Conservation (phyloP, 2,329 filamentous ascomycete genomes). For the Paecilomyces sp. region DNA sequence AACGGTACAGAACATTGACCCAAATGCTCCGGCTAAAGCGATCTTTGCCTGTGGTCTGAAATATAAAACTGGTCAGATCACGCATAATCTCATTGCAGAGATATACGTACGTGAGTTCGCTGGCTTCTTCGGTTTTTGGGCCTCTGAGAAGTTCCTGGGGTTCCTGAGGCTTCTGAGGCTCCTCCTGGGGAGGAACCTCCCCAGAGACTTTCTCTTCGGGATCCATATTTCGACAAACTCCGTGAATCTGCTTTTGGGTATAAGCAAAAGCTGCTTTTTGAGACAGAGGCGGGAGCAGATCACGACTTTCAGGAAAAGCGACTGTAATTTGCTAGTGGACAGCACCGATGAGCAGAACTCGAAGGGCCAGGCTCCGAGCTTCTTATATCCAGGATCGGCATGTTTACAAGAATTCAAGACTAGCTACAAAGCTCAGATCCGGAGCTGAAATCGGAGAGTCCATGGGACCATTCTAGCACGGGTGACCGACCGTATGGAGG, state of each 20-base stretch:
- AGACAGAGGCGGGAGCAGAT: not conserved
- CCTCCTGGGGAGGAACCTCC: not conserved
- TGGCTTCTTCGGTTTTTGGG: not conserved
- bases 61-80: not conserved
- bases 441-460: not conserved
- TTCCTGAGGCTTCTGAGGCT: not conserved
- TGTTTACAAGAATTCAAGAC: not conserved
- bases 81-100: not conserved
- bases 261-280: not conserved
- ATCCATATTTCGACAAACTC: not conserved
- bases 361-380: not conserved
- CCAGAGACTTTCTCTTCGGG: not conserved
- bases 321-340: not conserved
- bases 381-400: not conserved
- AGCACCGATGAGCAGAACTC: not conserved
- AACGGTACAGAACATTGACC: slow-evolving; percentile 27
- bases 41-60: slow-evolving; percentile 19
- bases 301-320: too few species aligned
- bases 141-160: not conserved
- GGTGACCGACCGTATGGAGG: not conserved
- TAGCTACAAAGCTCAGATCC: not conserved
- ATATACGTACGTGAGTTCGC: slow-evolving; percentile 18
- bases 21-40: slow-evolving; percentile 21
- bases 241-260: not conserved
- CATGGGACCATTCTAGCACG: not conserved